Conservation (phyloP, 2,329 filamentous ascomycete genomes). For the Xylariaceae sp. region DNA sequence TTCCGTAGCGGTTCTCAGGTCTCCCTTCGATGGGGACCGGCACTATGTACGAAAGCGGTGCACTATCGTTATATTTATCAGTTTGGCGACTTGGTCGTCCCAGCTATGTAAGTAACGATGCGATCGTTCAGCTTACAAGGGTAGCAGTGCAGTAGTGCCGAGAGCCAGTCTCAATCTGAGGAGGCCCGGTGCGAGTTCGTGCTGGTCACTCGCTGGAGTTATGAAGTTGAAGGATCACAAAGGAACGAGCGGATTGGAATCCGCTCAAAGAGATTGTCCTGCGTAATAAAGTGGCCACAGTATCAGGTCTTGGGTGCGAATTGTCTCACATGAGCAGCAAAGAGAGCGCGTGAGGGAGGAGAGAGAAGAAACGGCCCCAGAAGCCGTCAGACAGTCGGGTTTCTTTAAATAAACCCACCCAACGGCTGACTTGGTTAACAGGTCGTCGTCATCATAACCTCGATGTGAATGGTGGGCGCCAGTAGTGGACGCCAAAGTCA, state of each 20-base stretch:
- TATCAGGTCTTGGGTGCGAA: not conserved
- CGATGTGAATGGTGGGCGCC: not conserved
- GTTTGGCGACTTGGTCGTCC: constrained; percentile 13
- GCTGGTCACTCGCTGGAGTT: not conserved
- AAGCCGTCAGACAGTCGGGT: no score
- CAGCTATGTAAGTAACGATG: constrained; percentile 6
- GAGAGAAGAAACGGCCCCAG: not conserved
- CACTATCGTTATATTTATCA: not conserved
- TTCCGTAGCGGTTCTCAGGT: not conserved
- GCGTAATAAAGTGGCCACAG: not conserved
- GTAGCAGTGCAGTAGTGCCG: not conserved
- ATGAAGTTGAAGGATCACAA: not conserved
- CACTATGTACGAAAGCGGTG: not conserved
- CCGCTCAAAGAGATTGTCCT: not conserved
- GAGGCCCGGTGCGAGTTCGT: not conserved
- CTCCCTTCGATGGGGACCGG: not conserved
- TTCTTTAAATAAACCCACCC: no score
- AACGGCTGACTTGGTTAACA: no score
- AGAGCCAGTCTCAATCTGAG: not conserved
- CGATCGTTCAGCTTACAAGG: not conserved
- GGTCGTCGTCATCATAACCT: not conserved
- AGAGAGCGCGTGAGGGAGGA: not conserved
- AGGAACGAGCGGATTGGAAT: not conserved
- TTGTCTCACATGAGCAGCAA: not conserved
- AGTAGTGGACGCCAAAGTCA: not conserved